A percentile compares a stretch with the other conserved stretches of the same genome.
phyloP scores from a whole-genome alignment of 805 yeast genomes.

The Grigorovia transvaalensis region DNA sequence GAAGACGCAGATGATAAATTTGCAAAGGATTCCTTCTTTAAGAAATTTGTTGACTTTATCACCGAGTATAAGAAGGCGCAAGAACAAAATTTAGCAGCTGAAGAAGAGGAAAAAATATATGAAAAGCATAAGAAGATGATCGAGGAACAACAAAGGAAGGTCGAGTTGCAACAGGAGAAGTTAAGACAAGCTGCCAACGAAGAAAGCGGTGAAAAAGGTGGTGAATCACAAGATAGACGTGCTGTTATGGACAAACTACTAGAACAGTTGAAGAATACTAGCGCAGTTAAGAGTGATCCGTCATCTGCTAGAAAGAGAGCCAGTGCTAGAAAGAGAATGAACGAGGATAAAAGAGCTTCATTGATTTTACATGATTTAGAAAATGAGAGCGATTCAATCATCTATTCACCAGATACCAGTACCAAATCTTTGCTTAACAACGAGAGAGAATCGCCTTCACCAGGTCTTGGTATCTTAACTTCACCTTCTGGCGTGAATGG shows the following conservation, averaged over 20 bases:
- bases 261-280: conserved; percentile 80
- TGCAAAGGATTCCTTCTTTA: conserved; percentile 61
- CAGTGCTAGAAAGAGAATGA: conserved; percentile 52
- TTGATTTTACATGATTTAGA: conserved; percentile 12
- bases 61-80: conserved; percentile 72
- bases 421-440: background rate
- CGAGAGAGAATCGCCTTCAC: conserved; percentile 3
- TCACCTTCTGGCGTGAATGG: background rate
- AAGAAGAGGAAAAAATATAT: conserved; percentile 68
- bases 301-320: conserved; percentile 75
- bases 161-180: conserved; percentile 13
- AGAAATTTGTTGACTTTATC: conserved; percentile 70
- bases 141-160: conserved; percentile 27
- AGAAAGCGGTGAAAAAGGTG: conserved; percentile 6
- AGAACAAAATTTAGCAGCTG: conserved; percentile 65
- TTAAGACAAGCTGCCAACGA: conserved; percentile 5
- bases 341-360: conserved; percentile 19
- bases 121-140: conserved; percentile 61
- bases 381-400: conserved; percentile 21
- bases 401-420: conserved; percentile 21
- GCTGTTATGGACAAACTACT: conserved; percentile 76
- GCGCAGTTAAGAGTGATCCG: conserved; percentile 67
- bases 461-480: conserved; percentile 1
- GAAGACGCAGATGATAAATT: conserved; percentile 68
- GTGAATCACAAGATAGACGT: conserved; percentile 20